Evolutionary conservation across 345 rosid species (phyloP).

Genomic region (Orychophragmus violaceus): DNA sequence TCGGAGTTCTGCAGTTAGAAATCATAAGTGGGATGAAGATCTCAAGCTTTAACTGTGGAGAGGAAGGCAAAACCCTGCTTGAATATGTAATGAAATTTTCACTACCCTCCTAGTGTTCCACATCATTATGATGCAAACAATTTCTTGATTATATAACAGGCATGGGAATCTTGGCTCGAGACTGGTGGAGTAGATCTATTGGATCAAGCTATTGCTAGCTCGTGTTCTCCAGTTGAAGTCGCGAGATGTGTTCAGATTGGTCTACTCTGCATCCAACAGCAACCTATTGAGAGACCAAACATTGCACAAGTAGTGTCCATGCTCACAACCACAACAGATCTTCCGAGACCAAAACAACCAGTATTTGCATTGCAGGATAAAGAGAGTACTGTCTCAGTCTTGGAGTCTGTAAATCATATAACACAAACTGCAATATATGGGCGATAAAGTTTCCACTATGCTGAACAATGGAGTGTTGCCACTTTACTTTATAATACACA

Average conservation of each 20-base stretch:
- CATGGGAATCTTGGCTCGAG: slow-evolving; percentile 20
- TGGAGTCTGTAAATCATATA: slow-evolving; percentile 9
- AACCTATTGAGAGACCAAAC: slow-evolving; percentile 21
- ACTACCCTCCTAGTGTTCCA: background rate
- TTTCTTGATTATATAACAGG: background rate
- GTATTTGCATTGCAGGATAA: background rate
- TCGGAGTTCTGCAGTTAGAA: slow-evolving; percentile 54
- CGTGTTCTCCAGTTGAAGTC: background rate
- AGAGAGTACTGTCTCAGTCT: background rate
- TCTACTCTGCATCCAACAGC: slow-evolving; percentile 18
- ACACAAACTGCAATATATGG: slow-evolving; percentile 16
- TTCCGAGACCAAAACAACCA: slow-evolving; percentile 17
- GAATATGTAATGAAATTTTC: slow-evolving; percentile 1
- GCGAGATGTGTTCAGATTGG: slow-evolving; percentile 21
- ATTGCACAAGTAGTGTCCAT: slow-evolving; percentile 14
- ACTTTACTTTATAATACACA: background rate
- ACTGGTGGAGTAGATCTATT: background rate
- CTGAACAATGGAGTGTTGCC: background rate
- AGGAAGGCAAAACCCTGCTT: slow-evolving; percentile 9
- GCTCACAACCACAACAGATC: slow-evolving; percentile 5
- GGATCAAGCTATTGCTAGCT: slow-evolving; percentile 7
- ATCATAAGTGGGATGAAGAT: slow-evolving; percentile 43
- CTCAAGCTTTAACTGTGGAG: slow-evolving; percentile 14
- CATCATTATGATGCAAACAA: background rate
- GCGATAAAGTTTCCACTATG: background rate